Percentiles rank a stretch among this genome's conserved stretches.
These are phyloP conservation scores for Tetradesmus lagerheimii DNA, from an alignment of 139 green algal species.

Conservation along the genomic window DNA sequence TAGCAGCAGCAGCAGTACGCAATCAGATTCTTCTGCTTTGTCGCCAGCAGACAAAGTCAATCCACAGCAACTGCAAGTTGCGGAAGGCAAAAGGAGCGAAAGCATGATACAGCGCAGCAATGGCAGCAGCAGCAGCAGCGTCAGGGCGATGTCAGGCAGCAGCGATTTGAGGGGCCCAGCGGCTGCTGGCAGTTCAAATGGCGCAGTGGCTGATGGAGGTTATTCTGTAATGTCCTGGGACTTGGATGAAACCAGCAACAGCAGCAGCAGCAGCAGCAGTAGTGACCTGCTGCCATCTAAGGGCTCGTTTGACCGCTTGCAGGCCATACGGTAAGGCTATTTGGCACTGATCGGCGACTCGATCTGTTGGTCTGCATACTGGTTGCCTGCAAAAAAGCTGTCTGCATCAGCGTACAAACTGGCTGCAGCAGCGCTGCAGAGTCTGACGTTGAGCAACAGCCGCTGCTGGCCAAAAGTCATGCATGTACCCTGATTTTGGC, in stretches of 20 bases:
- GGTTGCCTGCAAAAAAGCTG: too few species aligned
- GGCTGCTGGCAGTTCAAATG: neutral
- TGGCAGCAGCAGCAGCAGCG: constrained; percentile 14
- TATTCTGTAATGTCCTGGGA: neutral
- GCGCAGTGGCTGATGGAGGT: neutral
- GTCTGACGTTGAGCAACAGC: too few species aligned
- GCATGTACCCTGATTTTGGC: too few species aligned
- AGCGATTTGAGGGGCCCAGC: neutral
- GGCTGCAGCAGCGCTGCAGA: too few species aligned
- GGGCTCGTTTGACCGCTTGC: neutral
- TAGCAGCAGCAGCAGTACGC: neutral
- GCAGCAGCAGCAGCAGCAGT: constrained; percentile 3
- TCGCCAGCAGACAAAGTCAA: too few species aligned
- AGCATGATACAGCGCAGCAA: neutral
- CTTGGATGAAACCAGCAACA: constrained; percentile 3
- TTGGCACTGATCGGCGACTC: too few species aligned
- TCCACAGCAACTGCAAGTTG: too few species aligned
- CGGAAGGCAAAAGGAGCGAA: neutral
- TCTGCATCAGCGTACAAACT: too few species aligned
- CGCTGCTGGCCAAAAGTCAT: too few species aligned
- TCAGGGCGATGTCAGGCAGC: neutral
- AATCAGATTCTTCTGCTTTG: too few species aligned
- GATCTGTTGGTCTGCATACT: too few species aligned
- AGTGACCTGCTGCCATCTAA: constrained; percentile 3
- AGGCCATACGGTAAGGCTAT: neutral